Base-by-base conservation (phyloP, 352 stramenopile genomes). In the Pythium aquatile region DNA sequence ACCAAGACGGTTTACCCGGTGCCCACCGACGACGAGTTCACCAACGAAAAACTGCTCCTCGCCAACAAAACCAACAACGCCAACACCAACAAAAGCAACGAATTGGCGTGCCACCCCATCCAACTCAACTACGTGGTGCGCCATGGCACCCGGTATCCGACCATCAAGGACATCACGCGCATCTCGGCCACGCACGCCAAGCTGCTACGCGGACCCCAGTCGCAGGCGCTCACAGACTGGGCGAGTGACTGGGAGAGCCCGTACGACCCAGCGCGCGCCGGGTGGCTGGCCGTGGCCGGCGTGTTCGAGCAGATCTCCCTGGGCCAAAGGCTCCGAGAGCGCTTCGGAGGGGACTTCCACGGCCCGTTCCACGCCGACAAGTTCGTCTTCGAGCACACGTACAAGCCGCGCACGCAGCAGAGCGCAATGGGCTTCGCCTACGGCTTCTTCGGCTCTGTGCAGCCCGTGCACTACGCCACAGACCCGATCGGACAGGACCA, bases 121-220 rank as follows among this genome's bases (percentile, higher is more conserved):
- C 86, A 94, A 46, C 74, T 93, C 55, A 94, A 94, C 61, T 90
- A 79, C 52, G 86, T 85, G 10, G 68, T 94, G 42, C 83, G 86
- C 24, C 86, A 94, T 55, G 86, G 86, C 58, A 94, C 83, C 17
- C 78, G 86, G 42, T 90, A 79, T 61, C 86, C 86, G 20, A 94
- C 86, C 5, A 77, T 79, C 62, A 94, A 94, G 47, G 82, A 91
- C 61, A 92, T 94, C 32, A 72, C 40, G 8, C 70, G 79, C 49
- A 93, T 92, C 46, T 61, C 48, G 5, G 56, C 58, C 8, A 78
- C 74, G 16, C 68, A 88, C 35, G 61, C 40, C 1, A 81, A 76
- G 64, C 65, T 94, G 55, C 16, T 30, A 7, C 29, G 29, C 26
- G 62, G 24, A 17, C 1, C 5, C 17, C 37, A 20, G 3, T 37